Base-by-base conservation (phyloP, 1,139 yeast genomes). In the Kodamaea suecica region DNA sequence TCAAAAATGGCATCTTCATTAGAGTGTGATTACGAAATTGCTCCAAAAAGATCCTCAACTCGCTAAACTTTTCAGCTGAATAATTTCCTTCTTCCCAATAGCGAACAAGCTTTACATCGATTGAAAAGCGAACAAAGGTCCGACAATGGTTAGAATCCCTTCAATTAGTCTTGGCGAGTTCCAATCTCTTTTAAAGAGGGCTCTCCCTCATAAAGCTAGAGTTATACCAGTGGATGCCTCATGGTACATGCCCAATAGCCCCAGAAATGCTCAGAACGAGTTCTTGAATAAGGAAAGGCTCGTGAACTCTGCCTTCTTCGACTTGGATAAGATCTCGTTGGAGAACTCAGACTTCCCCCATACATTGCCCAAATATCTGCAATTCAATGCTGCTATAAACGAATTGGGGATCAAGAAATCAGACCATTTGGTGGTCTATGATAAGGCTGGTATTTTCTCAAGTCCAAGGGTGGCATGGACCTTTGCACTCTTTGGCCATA, bases 391-490 rank as follows among this genome's bases (percentile, higher is more conserved):
- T 4, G 70, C 73, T 1, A 70, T 85, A 56, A 57, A 74, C 20
- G 52, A 70, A 13, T 59, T 76, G 42, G 78, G 78, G 2, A 53
- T 76, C 27, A 49, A 49, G 19, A 60, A 59, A 33, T 59, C 64
- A 27, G 94, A 88, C 44, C 62, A 67, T 12, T 55, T 92, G 34
- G 82, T 92, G n/a, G 78, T 92, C 7, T 92, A 92, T 55, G 98
- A 92, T 57, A 78, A 80, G 44, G 72, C 74, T 29, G 95, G 95
- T 1, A 78, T 84, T 43, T 87, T 90, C 58, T 81, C 95, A 27
- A 78, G 90, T 4, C 96, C 97, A 23, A 70, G 98, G 44, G 94
- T 84, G 17, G 90, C 90, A 1, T 92, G 96, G 96, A 86, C 88
- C 49, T 72, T 90, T 49, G 68, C 79, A 19, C 66, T 84, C 3